Evolutionary conservation across 768 basidiomycete genomes (phyloP), one percentile per base, ranked within the genome.

Genomic region (Leccinum disarticulatum): DNA sequence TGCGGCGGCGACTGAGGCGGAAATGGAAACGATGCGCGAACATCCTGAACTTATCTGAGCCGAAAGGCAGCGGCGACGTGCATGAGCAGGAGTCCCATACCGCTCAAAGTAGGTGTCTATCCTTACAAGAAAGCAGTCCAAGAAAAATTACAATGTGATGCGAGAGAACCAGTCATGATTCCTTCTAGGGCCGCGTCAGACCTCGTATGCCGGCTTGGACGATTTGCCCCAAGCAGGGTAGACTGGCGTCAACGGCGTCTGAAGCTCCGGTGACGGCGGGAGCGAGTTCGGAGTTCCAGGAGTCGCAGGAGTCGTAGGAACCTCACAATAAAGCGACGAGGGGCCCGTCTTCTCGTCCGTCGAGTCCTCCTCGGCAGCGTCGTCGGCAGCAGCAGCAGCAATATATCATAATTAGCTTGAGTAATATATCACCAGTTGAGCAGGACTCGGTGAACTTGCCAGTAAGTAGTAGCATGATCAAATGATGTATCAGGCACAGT

Each of bases 321-420:
- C 30, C 28, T 36, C 47, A 8, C n/a, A 22, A 33, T 58, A 61
- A 1, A 28, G 48, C 28, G 73, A 73, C 56, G 46, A 11, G 41
- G 59, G 56, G 0, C 19, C 48, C 25, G 73, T 75, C 61, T 73
- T 73, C 57, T 77, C 58, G 31, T 19, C n/a, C 8, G 41, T n/a
- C 41, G n/a, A 43, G 41, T 2, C 9, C 9, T 41, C 38, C 17
- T 41, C 38, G 15, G 4, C 2, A 9, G n/a, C 11, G 41, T 17
- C n/a, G 6, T n/a, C n/a, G 1, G 48, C 52, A 2, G 11, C 48
- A 61, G 72, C 72, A 63, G 74, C 74, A 13, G 90, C 90, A 8
- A n/a, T n/a, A n/a, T n/a, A n/a, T n/a, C n/a, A n/a, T n/a, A n/a
- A n/a, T n/a, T n/a, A n/a, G n/a, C n/a, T n/a, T n/a, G n/a, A n/a